Evolutionary conservation across 768 basidiomycete species (phyloP), one percentile per base, ranked within the genome.

Genomic region (Boletus rufocinnamomeus): DNA sequence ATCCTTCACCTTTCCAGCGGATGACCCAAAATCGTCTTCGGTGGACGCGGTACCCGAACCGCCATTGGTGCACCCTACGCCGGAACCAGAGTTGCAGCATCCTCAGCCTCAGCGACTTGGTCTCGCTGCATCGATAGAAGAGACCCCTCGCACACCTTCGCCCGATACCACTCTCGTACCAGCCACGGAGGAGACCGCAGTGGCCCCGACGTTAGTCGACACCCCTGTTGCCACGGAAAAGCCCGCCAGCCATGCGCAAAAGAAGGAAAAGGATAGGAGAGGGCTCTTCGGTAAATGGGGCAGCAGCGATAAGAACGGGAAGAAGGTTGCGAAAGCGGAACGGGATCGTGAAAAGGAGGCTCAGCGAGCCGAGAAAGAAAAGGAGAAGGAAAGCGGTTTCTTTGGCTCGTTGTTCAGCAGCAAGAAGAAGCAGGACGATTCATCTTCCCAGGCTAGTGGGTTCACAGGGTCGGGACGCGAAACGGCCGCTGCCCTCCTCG

Each of bases 331-430:
- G 64, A 77, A 74, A 56, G 59, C 41, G 35, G 76, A 72, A 60
- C 77, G 73, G 62, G 80, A 77, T 60, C 76, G 69, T 52, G 80
- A 83, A 65, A 82, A 81, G 69, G 81, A 83, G 61, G 77, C 52
- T 19, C 73, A 71, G 50, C 68, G 72, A 23, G 51, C 79, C 45
- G 82, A 87, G 63, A 84, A 83, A 67, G 80, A 80, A 55, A 79
- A 79, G 61, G 69, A 64, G 30, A 79, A 80, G 62, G 88, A 90
- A n/a, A 76, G 84, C 21, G 82, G 93, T 2, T 97, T 98, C 79
- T 93, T 98, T 63, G 93, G 94, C 2, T 93, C 92, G 13, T 78
- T 98, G 4, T 98, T 98, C 71, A 87, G 93, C 25, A 80, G 87
- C 63, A 86, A 83, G 71, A 93, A 91, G 81, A 97, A 95, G 81